These are phyloP conservation scores for Fusarium dimerum DNA, from an alignment of 2,329 filamentous ascomycete species.

Conservation along the genomic window DNA sequence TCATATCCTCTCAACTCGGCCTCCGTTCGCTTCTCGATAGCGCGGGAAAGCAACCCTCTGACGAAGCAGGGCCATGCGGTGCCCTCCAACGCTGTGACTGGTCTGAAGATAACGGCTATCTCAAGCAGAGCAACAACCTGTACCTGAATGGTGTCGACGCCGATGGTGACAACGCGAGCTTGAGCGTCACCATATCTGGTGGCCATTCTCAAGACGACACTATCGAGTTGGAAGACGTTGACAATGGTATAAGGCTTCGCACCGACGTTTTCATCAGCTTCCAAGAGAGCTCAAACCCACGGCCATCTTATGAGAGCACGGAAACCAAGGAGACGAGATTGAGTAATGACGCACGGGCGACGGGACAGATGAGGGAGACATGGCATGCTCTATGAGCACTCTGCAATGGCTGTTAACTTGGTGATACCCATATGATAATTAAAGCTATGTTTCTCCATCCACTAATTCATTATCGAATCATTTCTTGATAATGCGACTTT, in stretches of 20 bases:
- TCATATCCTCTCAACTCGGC: slow-evolving; percentile 18
- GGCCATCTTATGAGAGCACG: too few species aligned
- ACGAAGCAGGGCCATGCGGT: slow-evolving; percentile 12
- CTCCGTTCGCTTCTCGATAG: slow-evolving; percentile 13
- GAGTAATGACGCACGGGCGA: too few species aligned
- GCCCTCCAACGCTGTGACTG: slow-evolving; percentile 10
- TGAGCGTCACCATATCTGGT: slow-evolving; percentile 6
- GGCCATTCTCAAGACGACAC: slow-evolving; percentile 16
- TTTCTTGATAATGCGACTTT: too few species aligned
- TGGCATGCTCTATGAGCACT: too few species aligned
- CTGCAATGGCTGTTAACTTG: too few species aligned
- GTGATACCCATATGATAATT: too few species aligned
- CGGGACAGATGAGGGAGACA: too few species aligned
- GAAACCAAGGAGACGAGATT: too few species aligned
- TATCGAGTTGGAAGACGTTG: slow-evolving; percentile 14
- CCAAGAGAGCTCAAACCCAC: slow-evolving; percentile 10
- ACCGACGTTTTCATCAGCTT: slow-evolving; percentile 23
- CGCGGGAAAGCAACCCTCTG: slow-evolving; percentile 21
- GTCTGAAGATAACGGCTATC: slow-evolving; percentile 9
- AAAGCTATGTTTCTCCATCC: too few species aligned
- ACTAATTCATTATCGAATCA: too few species aligned
- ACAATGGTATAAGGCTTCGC: slow-evolving; percentile 19
- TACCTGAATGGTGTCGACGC: neutral
- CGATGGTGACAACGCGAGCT: slow-evolving; percentile 5
- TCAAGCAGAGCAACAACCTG: slow-evolving; percentile 12